Evolutionary conservation across 192 early-diverging fungal genomes (phyloP), one percentile per base, ranked within the genome.

Genomic region (Dissophora globulifera): DNA sequence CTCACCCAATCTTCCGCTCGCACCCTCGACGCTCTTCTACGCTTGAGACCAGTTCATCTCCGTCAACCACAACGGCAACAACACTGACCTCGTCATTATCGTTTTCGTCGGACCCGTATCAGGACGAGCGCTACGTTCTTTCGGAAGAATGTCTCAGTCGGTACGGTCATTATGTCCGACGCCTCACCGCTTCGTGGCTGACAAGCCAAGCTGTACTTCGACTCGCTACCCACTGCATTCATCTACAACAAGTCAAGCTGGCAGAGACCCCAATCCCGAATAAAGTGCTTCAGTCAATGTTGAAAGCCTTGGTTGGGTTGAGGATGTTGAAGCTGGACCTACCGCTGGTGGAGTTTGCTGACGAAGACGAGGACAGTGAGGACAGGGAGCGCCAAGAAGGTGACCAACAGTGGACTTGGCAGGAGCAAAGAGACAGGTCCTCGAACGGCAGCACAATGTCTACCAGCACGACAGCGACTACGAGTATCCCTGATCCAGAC

Each of bases 241-340:
- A 58, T 20, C 35, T 67, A 29, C 65, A 58, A 26, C 22, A 27
- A 9, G 46, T 67, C 38, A 67, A 50, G 38, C 20, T 67, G 29
- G 12, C 31, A 15, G 54, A 67, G 5, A 58, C 33, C 19, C 26
- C 48, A 9, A 38, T 58, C 23, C 65, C 47, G 9, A 57, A 4
- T 22, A 58, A 35, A 22, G 19, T 42, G 0, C 35, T 67, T 29
- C 33, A 46, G 17, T 20, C 49, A n/a, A 50, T 58, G 48, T 38
- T 67, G 5, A 19, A 12, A 9, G 3, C 47, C 6, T 57, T 56
- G 32, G 33, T 0, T 2, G 15, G n/a, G 7, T 30, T 67, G 38
- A 35, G 55, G 19, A 16, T 17, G 17, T 22, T 67, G 29, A 27
- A 48, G 38, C 27, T 67, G 47, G 65, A 67, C 13, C 9, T 67